Conservation (phyloP, 768 basidiomycete genomes). For the Dioszegia aurantiaca region DNA sequence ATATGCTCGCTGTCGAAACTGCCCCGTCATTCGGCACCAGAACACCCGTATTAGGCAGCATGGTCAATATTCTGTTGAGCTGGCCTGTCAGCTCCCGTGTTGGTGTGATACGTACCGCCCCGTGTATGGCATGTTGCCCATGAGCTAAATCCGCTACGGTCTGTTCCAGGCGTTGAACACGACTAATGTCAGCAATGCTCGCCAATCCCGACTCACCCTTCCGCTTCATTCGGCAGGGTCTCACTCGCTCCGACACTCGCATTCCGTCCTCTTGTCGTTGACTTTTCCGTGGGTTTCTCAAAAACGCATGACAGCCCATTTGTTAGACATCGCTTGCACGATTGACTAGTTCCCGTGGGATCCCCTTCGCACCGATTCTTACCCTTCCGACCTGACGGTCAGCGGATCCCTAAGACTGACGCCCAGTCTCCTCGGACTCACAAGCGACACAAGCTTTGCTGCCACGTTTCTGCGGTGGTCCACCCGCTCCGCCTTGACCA, state of each 20-base stretch:
- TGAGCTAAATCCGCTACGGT: slow-evolving; percentile 41
- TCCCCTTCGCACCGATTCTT: slow-evolving; percentile 51
- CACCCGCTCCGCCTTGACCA: neutral
- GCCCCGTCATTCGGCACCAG: slow-evolving; percentile 20
- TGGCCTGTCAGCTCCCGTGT: slow-evolving; percentile 8
- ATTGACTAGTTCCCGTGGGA: slow-evolving; percentile 20
- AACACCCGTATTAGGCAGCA: slow-evolving; percentile 27
- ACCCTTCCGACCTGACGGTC: slow-evolving; percentile 38
- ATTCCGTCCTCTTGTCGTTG: slow-evolving; percentile 11
- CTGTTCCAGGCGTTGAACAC: slow-evolving; percentile 39
- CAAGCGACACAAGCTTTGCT: slow-evolving; percentile 43
- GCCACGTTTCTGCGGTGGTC: slow-evolving; percentile 26
- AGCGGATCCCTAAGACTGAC: slow-evolving; percentile 5
- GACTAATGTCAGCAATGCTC: slow-evolving; percentile 14
- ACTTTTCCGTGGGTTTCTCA: slow-evolving; percentile 40
- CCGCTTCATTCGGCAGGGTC: slow-evolving; percentile 21
- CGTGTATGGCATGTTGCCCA: slow-evolving; percentile 47
- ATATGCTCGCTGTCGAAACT: slow-evolving; percentile 30
- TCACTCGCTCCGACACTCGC: slow-evolving; percentile 17
- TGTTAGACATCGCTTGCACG: slow-evolving; percentile 39
- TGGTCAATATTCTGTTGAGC: slow-evolving; percentile 46
- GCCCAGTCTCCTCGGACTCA: slow-evolving; percentile 3
- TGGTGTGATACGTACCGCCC: slow-evolving; percentile 24
- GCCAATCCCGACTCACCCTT: slow-evolving; percentile 27
- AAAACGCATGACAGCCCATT: slow-evolving; percentile 44